Percentiles rank a stretch among this genome's conserved stretches.
phyloP scores from a whole-genome alignment of 495 filamentous ascomycete species.

The Aspergillus haitiensis region DNA sequence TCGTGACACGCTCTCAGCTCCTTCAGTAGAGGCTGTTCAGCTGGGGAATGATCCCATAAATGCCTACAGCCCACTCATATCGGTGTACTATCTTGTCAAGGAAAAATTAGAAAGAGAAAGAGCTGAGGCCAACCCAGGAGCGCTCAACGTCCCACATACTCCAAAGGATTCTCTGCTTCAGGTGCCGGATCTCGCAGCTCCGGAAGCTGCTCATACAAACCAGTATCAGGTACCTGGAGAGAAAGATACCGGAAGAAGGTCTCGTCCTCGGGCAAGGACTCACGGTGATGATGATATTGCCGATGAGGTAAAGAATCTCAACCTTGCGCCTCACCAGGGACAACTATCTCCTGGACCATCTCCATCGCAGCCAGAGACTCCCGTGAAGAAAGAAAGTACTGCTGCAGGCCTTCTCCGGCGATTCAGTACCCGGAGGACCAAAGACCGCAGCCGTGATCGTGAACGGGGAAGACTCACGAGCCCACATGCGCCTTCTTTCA shows the following conservation, averaged over 20 bases:
- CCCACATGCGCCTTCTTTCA: slow-evolving; percentile 66
- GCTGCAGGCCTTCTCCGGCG: slow-evolving; percentile 83
- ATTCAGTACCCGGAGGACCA: slow-evolving; percentile 81
- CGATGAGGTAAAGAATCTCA: slow-evolving; percentile 71
- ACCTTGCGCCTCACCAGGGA: slow-evolving; percentile 54
- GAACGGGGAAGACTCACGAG: slow-evolving; percentile 56
- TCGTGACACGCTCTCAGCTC: slow-evolving; percentile 82
- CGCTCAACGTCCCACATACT: slow-evolving; percentile 53
- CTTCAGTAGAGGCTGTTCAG: slow-evolving; percentile 79
- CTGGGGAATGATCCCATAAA: slow-evolving; percentile 87
- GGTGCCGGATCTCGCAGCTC: slow-evolving; percentile 73
- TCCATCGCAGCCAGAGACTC: slow-evolving; percentile 58
- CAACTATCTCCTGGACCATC: slow-evolving; percentile 57
- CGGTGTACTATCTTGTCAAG: slow-evolving; percentile 92
- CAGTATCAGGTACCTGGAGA: slow-evolving; percentile 84
- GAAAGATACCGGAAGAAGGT: slow-evolving; percentile 71
- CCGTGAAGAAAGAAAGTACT: slow-evolving; percentile 79
- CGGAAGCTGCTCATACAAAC: slow-evolving; percentile 91
- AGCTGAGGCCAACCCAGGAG: slow-evolving; percentile 61
- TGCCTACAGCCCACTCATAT: slow-evolving; percentile 88
- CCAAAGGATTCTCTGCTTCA: slow-evolving; percentile 61
- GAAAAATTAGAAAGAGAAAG: slow-evolving; percentile 90
- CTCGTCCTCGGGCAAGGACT: slow-evolving; percentile 82
- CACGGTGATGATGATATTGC: slow-evolving; percentile 93
- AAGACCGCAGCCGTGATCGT: slow-evolving; percentile 51